Base-by-base conservation (phyloP, 2,329 filamentous ascomycete species). In the Paecilomyces formosus region DNA sequence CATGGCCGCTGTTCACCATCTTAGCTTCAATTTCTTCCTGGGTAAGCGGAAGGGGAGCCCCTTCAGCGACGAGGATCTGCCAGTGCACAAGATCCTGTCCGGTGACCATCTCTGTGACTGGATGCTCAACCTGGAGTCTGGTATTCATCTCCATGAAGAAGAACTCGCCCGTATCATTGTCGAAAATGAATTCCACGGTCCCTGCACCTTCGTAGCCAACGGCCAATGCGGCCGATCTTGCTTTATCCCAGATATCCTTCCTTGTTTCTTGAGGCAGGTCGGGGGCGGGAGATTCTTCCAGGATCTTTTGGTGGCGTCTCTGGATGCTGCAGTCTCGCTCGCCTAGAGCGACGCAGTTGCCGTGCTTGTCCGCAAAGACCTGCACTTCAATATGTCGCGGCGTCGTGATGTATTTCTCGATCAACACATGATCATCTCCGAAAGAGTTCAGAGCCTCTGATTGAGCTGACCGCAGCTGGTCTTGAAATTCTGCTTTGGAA, bases 51-150 rank as follows among this genome's bases (percentile, higher is more conserved):
- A 90, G 77, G 55, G 77, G 79, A n/a, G 83, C 83, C 18, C 87
- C 88, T 66, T 88, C 85, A 53, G 93, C 90, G 51, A 97, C 88
- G 67, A 88, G 79, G 69, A 99, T 90, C 76, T 99, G 94, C 94
- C 94, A 99, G 70, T 93, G 88, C 3, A 99, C 94, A 35, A 99
- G 77, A 68, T 92, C 89, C 54, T 90, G 82, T 0, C 84, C 86
- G 9, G 87, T 90, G 2, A 89, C 85, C 80, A 88, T 86, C 70
- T 92, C 89, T 0, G 87, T 97, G 21, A 97, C 94, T 0, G 94
- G 94, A 68, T 99, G 94, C 76, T 99, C 94, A 55, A 99, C 94
- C 74, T 99, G 94, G 21, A 99, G 79, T 55, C 94, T 83, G 0
- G 94, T 87, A 69, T 87, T 87, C 85, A 87, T 88, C 66, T 88